Evolutionary conservation across 106 monocot species (phyloP), one percentile per base, ranked within the genome.

Genomic region (Allium cepa): DNA sequence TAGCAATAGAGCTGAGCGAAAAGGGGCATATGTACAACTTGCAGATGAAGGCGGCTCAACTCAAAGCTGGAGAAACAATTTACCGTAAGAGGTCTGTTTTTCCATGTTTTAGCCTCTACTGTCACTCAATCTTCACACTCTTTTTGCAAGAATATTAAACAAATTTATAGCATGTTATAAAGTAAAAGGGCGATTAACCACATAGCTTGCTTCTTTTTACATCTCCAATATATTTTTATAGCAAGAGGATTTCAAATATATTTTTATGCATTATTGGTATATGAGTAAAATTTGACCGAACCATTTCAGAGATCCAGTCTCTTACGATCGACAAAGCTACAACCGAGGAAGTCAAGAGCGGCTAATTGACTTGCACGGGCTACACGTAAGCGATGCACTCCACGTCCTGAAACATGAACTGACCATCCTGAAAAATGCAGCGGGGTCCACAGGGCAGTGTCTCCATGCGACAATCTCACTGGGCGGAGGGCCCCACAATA

Each of bases 21-120:
- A 99, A 92, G 84, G 97, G 91, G 9, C 79, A 92, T 63, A 71
- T 84, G 27, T 92, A 87, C 77, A 83, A 87, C 53, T 76, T 85
- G 70, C 81, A 99, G 63, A 87, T 92, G 81, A 87, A 87, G 77
- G 74, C 80, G 64, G 87, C 92, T 58, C 92, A 92, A 74, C 78
- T 82, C 26, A 87, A 99, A 77, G 97, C 92, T 51, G 80, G 77
- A 82, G 92, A 97, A 73, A 27, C 78, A 49, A 84, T 83, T 50
- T 89, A 77, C 62, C 77, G 68, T 2, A 85, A 88, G 51, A 99
- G 97, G 97, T 92, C 60, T 57, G 74, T 75, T 51, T 36, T 22
- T 22, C 22, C 22, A 22, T 22, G 22, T 22, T 22, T 22, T 22
- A 22, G 22, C 22, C 22, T 22, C 22, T 22, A 22, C 22, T 22